Evolutionary conservation across 2,329 filamentous ascomycete genomes (phyloP).

Genomic region (Claviceps sorghi): DNA sequence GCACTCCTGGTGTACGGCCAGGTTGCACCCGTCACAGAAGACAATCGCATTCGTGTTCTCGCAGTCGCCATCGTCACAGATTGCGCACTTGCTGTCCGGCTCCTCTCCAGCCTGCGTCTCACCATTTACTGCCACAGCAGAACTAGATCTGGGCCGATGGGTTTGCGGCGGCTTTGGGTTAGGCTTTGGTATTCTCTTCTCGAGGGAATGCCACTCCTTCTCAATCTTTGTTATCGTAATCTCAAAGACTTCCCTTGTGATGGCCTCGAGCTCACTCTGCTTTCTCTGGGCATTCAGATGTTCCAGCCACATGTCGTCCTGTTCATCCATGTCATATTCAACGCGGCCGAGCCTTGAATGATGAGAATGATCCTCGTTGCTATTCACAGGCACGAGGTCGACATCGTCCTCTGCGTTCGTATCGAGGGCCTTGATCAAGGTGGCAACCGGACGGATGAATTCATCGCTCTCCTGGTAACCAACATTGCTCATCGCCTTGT

Average conservation of each 20-base stretch:
- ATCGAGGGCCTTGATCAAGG: conserved; percentile 51
- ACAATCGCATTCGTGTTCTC: conserved; percentile 99
- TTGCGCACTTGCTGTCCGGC: conserved; percentile 91
- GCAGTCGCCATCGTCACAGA: conserved; percentile 98
- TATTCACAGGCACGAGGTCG: conserved; percentile 25
- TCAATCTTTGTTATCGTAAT: conserved; percentile 98
- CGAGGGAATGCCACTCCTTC: conserved; percentile 92
- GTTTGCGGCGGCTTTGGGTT: conserved; percentile 94
- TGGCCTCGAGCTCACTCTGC: conserved; percentile 58
- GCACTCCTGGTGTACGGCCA: conserved; percentile 96
- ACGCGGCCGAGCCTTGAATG: conserved; percentile 55
- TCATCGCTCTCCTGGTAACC: conserved; percentile 93
- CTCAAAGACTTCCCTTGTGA: conserved; percentile 89
- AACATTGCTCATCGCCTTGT: conserved; percentile 89
- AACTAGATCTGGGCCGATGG: conserved; percentile 81
- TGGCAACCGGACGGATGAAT: conserved; percentile 63
- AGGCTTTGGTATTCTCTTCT: conserved; percentile 92
- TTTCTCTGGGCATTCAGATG: conserved; percentile 66
- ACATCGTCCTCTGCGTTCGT: conserved; percentile 44
- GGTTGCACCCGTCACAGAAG: conserved; percentile 94
- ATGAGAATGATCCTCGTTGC: conserved; percentile 16
- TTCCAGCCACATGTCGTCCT: conserved; percentile 93
- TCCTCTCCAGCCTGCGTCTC: conserved; percentile 75
- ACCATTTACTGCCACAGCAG: conserved; percentile 87
- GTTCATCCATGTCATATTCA: conserved; percentile 99